Conservation (phyloP, 2,329 filamentous ascomycete species). For the Aspergillus quadricinctus region DNA sequence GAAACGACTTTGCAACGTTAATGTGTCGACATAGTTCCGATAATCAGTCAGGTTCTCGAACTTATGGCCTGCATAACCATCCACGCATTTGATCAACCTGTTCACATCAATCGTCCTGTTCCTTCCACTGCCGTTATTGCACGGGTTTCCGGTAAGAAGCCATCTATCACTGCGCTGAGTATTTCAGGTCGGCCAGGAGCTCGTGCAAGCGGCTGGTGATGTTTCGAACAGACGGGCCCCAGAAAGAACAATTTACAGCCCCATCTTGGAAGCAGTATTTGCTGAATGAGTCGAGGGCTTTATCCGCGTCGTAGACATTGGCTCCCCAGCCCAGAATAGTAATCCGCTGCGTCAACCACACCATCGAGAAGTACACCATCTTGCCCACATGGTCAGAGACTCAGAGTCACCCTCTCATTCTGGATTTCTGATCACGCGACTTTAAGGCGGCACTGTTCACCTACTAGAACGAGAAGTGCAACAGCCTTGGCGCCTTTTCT, state of each 20-base stretch:
- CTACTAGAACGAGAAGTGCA: too few species aligned
- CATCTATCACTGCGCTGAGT: slow-evolving; percentile 1
- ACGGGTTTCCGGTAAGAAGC: slow-evolving; percentile 4
- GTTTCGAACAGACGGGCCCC: slow-evolving; percentile 7
- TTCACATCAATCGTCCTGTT: slow-evolving; percentile 4
- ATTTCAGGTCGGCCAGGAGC: slow-evolving; percentile 10
- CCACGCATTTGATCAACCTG: slow-evolving; percentile 10
- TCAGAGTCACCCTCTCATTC: too few species aligned
- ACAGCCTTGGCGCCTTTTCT: too few species aligned
- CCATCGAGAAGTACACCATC: slow-evolving; percentile 14
- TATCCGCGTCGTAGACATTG: too few species aligned
- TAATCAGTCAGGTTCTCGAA: slow-evolving; percentile 6
- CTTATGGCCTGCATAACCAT: slow-evolving; percentile 3
- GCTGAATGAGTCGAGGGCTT: too few species aligned
- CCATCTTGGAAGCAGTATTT: slow-evolving; percentile 5
- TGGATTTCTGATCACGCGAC: too few species aligned
- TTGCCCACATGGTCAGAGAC: slow-evolving; percentile 8
- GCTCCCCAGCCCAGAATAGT: background rate
- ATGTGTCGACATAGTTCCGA: slow-evolving; percentile 3
- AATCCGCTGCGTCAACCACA: slow-evolving; percentile 12
- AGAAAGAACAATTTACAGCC: slow-evolving; percentile 8
- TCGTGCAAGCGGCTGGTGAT: slow-evolving; percentile 9
- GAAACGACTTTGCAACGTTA: slow-evolving; percentile 5
- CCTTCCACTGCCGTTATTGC: slow-evolving; percentile 5
- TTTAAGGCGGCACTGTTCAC: too few species aligned